These are phyloP conservation scores for Trifolium dubium DNA, from an alignment of 306 rosid genomes.

Conservation along the genomic window DNA sequence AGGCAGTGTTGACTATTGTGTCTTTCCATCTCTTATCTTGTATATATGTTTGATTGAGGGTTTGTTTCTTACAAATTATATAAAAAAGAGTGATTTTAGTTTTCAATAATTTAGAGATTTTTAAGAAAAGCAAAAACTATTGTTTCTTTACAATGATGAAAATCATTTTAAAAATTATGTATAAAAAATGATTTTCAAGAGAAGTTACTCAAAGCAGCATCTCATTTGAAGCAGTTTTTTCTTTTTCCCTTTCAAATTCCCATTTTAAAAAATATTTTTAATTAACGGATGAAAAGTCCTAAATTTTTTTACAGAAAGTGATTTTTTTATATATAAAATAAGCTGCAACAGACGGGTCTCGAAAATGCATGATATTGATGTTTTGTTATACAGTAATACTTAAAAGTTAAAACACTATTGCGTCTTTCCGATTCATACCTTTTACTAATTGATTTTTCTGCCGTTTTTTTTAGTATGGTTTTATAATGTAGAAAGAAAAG, in stretches of 20 bases:
- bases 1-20: too few relatives aligned
- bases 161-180: too few relatives aligned
- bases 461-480: slow-evolving; percentile 1
- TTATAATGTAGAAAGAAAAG: slow-evolving; percentile 6
- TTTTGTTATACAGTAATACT: neutral
- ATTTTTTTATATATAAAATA: neutral
- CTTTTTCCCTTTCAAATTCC: neutral
- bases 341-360: neutral
- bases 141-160: neutral
- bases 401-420: neutral
- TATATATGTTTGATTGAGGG: slow-evolving; percentile 1
- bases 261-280: neutral
- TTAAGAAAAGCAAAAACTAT: neutral
- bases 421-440: slow-evolving; percentile 13
- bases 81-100: neutral
- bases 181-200: too few relatives aligned
- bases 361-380: neutral
- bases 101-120: neutral
- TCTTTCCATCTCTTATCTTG: too few relatives aligned
- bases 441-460: slow-evolving; percentile 30
- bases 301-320: neutral
- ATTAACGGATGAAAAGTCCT: neutral
- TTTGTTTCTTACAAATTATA: neutral
- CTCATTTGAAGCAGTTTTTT: neutral
- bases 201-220: neutral